Conservation (phyloP, 768 basidiomycete species). For the Mycena indigotica region DNA sequence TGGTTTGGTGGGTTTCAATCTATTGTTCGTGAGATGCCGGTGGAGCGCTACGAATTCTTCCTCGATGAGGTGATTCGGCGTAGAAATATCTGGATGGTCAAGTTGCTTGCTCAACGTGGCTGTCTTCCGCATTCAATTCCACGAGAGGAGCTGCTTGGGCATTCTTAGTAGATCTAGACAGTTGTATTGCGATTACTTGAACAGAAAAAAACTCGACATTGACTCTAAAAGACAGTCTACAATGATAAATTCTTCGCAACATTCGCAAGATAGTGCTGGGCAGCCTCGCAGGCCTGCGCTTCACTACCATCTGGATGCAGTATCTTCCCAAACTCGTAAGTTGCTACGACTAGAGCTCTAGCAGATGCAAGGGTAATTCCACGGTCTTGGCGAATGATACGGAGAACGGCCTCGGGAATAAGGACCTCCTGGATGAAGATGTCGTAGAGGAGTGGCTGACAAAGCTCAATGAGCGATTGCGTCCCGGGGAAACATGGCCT, state of each 20-base stretch:
- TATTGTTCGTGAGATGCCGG: constrained; percentile 27
- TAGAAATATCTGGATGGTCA: too few relatives aligned
- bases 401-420: background rate
- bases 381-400: background rate
- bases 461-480: background rate
- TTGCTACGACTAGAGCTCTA: background rate
- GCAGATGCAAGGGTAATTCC: background rate
- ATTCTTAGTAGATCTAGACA: too few relatives aligned
- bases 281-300: background rate
- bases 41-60: constrained; percentile 21
- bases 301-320: background rate
- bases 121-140: too few relatives aligned
- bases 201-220: too few relatives aligned
- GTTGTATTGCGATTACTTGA: too few relatives aligned
- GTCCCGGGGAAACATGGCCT: background rate
- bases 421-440: background rate
- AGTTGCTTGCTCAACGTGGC: too few relatives aligned
- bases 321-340: too few relatives aligned
- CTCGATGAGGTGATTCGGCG: constrained; percentile 5
- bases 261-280: too few relatives aligned
- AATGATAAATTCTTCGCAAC: too few relatives aligned
- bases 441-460: background rate
- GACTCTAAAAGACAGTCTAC: too few relatives aligned
- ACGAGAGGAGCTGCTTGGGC: too few relatives aligned
- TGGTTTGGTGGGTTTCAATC: constrained; percentile 34